phyloP scores from a whole-genome alignment of 2,329 filamentous ascomycete genomes.

The Neofusicoccum ribis region DNA sequence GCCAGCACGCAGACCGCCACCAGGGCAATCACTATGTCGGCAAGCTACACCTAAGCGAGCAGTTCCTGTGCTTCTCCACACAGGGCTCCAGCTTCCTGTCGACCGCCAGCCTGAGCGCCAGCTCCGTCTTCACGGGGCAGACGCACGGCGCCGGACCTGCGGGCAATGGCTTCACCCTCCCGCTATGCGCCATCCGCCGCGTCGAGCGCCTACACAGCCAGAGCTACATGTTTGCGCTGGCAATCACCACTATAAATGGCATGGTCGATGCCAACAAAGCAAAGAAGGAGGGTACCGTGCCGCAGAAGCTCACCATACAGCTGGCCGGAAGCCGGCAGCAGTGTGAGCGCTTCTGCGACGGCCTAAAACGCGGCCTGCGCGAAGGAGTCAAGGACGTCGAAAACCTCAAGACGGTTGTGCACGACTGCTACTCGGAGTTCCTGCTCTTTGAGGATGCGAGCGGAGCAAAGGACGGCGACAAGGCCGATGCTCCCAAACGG shows the following conservation, averaged over 20 bases:
- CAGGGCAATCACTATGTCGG: constrained; percentile 87
- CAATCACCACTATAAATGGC: constrained; percentile 92
- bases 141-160: constrained; percentile 90
- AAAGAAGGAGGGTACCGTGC: constrained; percentile 54
- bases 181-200: constrained; percentile 84
- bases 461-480: constrained; percentile 24
- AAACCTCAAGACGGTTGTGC: constrained; percentile 75
- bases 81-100: constrained; percentile 84
- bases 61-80: constrained; percentile 95
- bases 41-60: constrained; percentile 89
- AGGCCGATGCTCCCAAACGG: constrained; percentile 27
- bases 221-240: constrained; percentile 86
- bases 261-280: constrained; percentile 48
- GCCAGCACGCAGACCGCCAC: constrained; percentile 66
- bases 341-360: constrained; percentile 95
- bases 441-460: constrained; percentile 55
- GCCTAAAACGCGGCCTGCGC: constrained; percentile 84
- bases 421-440: constrained; percentile 78
- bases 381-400: constrained; percentile 85
- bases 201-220: constrained; percentile 93
- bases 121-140: constrained; percentile 84
- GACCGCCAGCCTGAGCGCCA: constrained; percentile 75
- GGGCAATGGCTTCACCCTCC: constrained; percentile 93
- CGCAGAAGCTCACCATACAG: constrained; percentile 89
- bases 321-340: constrained; percentile 84